Base-by-base conservation (phyloP, 2,329 filamentous ascomycete genomes). In the Trichoderma sp. region DNA sequence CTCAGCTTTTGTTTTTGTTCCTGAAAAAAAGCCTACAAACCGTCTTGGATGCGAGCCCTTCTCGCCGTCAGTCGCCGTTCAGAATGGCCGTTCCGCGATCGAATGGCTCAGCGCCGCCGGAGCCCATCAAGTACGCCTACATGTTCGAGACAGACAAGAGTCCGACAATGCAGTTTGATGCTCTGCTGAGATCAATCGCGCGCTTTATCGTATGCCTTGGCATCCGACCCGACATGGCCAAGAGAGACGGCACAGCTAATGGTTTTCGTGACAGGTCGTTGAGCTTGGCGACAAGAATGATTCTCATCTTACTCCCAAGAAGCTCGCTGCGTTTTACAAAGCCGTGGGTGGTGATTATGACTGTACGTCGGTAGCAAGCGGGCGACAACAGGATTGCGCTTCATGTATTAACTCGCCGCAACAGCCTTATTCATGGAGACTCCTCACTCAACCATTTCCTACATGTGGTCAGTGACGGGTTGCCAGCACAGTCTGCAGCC, bases 381-480 rank as follows among this genome's bases (percentile, higher is more conserved):
- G 28, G 21, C 67, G 34, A 34, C 43, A 28, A 56, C 14, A 12
- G 63, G n/a, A 30, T 12, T 12, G 36, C 21, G 21, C 18, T 15
- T 56, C 53, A 56, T 34, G 21, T 65, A 21, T 57, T 71, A 56
- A 71, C 71, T 63, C 57, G 53, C 51, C 63, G 61, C 30, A 64
- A 73, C 75, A 89, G 88, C 87, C 28, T 88, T 98, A 69, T 98
- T 98, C 80, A 85, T 95, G 56, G 87, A 91, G 3, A 93, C 92
- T 39, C 90, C 92, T 24, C 84, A 91, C 73, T 84, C 89, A 47
- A 91, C 92, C 57, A 90, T 99, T 74, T 96, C 95, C 32, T 97
- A 94, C 83, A 96, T 98, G 75, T 98, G 97, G 86, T 92, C 94
- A 78, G 93, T 93, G 8, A 89, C 97, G 66, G 96, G 95, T 76